Percentiles rank a stretch among this genome's conserved stretches.
Evolutionary conservation across 495 filamentous ascomycete species (phyloP).

Genomic region (Annulohypoxylon moriforme): DNA sequence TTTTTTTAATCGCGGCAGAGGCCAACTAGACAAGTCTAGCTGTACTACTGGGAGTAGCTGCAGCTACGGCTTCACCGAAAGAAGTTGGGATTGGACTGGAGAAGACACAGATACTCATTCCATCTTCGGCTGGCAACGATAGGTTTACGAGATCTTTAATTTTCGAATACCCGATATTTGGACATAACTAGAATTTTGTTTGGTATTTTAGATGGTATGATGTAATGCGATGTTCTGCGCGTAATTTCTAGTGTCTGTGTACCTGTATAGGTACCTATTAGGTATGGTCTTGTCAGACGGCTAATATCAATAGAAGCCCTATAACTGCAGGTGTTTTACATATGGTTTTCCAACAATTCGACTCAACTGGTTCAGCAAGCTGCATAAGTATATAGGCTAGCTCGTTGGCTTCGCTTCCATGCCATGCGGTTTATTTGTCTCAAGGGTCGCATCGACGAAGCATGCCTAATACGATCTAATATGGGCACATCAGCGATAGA

Average conservation of each 20-base stretch:
- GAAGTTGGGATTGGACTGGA: conserved; percentile 3
- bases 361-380: no score
- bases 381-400: no score
- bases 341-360: no score
- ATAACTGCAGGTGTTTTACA: neutral
- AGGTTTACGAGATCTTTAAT: conserved; percentile 27
- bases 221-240: neutral
- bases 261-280: neutral
- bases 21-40: neutral
- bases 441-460: no score
- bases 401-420: no score
- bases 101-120: conserved; percentile 15
- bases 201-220: conserved; percentile 9
- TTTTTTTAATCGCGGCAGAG: neutral
- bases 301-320: neutral
- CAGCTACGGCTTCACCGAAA: neutral
- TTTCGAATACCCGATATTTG: conserved; percentile 21
- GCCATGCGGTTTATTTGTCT: no score
- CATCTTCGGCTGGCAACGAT: conserved; percentile 38
- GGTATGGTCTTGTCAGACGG: neutral
- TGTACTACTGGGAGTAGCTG: neutral
- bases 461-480: no score
- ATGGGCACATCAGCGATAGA: no score
- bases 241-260: neutral
- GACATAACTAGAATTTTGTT: conserved; percentile 7